Evolutionary conservation across 768 basidiomycete genomes (phyloP).

Genomic region (Xerocomellus dryophilus): DNA sequence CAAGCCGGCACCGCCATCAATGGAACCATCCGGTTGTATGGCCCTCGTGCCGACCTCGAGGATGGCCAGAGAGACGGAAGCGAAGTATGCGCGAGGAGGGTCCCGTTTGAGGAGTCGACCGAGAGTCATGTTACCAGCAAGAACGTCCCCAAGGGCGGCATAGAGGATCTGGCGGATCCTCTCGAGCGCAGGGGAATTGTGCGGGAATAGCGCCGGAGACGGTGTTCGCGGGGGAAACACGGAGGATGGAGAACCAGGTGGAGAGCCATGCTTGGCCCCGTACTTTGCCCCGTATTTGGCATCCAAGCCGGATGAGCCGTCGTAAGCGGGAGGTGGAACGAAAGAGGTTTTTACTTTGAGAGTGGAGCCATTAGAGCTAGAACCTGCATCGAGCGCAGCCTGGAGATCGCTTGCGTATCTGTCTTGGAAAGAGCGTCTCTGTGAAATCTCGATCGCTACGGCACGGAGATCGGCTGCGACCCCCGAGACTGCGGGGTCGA

Average conservation of each 20-base stretch:
- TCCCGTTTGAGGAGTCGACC: conserved; percentile 56
- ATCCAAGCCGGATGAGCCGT: conserved; percentile 28
- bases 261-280: conserved; percentile 1
- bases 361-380: conserved; percentile 21
- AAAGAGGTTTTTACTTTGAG: conserved; percentile 54
- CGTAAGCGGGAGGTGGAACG: conserved; percentile 69
- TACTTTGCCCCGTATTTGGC: conserved; percentile 9
- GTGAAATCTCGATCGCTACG: conserved; percentile 84
- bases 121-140: conserved; percentile 55
- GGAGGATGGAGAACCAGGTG: conserved; percentile 20
- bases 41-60: conserved; percentile 59
- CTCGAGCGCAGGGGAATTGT: conserved; percentile 53
- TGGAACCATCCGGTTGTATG: conserved; percentile 44
- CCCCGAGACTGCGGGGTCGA: conserved; percentile 45
- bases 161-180: conserved; percentile 87
- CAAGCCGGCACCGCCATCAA: conserved; percentile 51
- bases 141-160: conserved; percentile 69
- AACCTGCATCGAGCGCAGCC: conserved; percentile 72
- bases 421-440: conserved; percentile 80
- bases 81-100: conserved; percentile 75
- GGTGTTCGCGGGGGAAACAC: conserved; percentile 41
- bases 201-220: conserved; percentile 45
- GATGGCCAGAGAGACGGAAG: conserved; percentile 69
- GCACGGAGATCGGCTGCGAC: conserved; percentile 81
- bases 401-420: conserved; percentile 73